These are phyloP conservation scores for Lentinus brumalis DNA, from an alignment of 768 basidiomycete genomes.

Conservation along the genomic window DNA sequence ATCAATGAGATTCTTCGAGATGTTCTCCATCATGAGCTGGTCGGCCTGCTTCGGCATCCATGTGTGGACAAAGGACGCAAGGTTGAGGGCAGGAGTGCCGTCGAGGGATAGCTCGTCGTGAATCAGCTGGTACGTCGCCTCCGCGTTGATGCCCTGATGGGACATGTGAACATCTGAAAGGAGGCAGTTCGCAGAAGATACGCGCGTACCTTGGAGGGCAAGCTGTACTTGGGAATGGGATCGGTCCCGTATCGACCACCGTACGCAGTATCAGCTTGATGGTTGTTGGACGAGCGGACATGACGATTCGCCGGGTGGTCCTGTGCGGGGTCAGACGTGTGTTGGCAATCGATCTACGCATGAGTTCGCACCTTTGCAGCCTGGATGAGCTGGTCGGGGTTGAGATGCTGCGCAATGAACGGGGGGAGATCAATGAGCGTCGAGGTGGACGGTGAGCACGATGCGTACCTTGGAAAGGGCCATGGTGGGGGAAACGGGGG, in stretches of 20 bases:
- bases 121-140: conserved; percentile 55
- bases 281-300: conserved; percentile 36
- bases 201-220: conserved; percentile 52
- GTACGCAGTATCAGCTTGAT: conserved; percentile 47
- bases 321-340: conserved; percentile 20
- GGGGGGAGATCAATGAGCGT: conserved; percentile 1
- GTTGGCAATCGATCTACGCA: not conserved
- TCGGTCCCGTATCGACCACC: conserved; percentile 66
- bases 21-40: conserved; percentile 63
- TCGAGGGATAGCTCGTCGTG: conserved; percentile 66
- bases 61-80: conserved; percentile 70
- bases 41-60: conserved; percentile 58
- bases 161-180: not conserved
- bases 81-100: conserved; percentile 57
- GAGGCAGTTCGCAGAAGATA: not conserved
- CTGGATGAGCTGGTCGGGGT: conserved; percentile 65
- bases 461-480: conserved; percentile 57
- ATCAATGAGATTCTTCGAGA: conserved; percentile 69
- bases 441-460: not conserved
- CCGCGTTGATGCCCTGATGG: conserved; percentile 53
- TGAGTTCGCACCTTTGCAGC: conserved; percentile 48
- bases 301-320: conserved; percentile 35
- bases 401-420: conserved; percentile 52
- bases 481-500: conserved; percentile 39
- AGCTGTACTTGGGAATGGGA: conserved; percentile 69